phyloP scores from a whole-genome alignment of 306 rosid species.

The Casuarina equisetifolia region DNA sequence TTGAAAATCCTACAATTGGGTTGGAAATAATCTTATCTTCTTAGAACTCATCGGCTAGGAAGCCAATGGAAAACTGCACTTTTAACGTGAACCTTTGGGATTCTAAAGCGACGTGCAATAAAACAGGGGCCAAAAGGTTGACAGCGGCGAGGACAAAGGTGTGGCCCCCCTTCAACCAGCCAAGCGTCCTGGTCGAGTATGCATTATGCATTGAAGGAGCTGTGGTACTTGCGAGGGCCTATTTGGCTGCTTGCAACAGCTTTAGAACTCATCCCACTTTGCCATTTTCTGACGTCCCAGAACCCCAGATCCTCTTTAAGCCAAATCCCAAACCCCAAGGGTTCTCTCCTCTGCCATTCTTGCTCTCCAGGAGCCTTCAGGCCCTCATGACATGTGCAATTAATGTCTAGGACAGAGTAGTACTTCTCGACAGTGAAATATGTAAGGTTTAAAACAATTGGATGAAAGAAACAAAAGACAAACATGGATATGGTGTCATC shows the following conservation, averaged over 20 bases:
- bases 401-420: no score
- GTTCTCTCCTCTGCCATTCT: not conserved
- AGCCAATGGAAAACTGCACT: no score
- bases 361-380: not conserved
- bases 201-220: not conserved
- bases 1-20: no score
- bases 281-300: conserved; percentile 4
- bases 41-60: no score
- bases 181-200: not conserved
- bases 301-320: conserved; percentile 28
- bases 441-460: no score
- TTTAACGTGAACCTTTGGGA: not conserved
- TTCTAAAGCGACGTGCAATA: not conserved
- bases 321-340: not conserved
- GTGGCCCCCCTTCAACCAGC: not conserved
- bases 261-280: not conserved
- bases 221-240: no score
- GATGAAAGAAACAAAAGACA: no score
- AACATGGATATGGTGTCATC: no score
- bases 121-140: not conserved
- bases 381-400: not conserved
- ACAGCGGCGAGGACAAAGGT: not conserved
- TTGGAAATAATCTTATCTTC: no score
- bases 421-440: no score
- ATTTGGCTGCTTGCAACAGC: conserved; percentile 16